Evolutionary conservation across 73 alveolate species (phyloP), one percentile per base, ranked within the genome.

Genomic region (Blepharisma stoltei): DNA sequence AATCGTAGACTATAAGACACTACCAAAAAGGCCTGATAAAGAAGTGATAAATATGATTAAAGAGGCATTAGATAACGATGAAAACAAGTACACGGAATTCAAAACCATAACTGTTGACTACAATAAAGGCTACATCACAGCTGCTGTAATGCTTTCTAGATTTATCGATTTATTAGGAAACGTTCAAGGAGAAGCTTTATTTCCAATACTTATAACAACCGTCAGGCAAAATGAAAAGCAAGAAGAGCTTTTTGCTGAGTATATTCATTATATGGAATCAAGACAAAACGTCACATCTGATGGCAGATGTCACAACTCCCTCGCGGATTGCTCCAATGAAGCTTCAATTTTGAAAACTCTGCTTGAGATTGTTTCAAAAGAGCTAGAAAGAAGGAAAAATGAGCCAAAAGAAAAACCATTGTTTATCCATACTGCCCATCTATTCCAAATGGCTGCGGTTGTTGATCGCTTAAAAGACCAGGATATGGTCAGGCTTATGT

Each of bases 11-110:
- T 69, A 69, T 43, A 69, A 69, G 38, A 69, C 79, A 9, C 43
- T 69, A n/a, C 79, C 79, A 44, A 46, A 69, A n/a, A 18, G n/a
- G 60, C 32, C 79, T 43, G 79, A 44, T 18, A 46, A 25, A 69
- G 55, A 69, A 69, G 65, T 69, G 20, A 46, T 69, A 9, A n/a
- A 69, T 18, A 9, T 69, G 21, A 38, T 69, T 3, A 69, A 69
- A 69, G 65, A 44, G 3, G 79, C 55, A 3, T 9, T 69, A 21
- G 27, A 9, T 37, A 25, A 69, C 47, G 23, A 60, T 43, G 54
- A 25, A 69, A 69, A 25, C 11, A 69, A 23, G 32, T 69, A 14
- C 79, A 21, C 11, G 1, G 75, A 69, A 53, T 46, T 69, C 65
- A 69, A 69, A 69, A 9, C 55, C 1, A 9, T 69, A 9, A 43